Conservation (phyloP, 202 grass and related monocot genomes). For the Panicum virgatum region DNA sequence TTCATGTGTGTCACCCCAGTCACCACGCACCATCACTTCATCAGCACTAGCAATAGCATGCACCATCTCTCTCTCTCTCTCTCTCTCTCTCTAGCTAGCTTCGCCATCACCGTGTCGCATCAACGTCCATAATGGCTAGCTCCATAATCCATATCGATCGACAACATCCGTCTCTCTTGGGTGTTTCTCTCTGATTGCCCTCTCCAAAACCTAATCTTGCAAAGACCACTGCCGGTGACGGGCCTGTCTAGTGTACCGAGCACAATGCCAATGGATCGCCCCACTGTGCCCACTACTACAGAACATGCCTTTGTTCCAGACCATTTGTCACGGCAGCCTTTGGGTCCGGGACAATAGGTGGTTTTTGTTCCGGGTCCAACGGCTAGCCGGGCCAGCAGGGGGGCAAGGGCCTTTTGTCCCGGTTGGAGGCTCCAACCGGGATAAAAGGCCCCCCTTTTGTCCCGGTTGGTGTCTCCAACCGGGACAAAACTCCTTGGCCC, state of each 20-base stretch:
- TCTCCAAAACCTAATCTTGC: background rate
- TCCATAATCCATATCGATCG: no score
- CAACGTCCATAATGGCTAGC: background rate
- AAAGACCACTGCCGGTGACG: background rate
- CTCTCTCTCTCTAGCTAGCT: background rate
- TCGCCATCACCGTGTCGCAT: background rate
- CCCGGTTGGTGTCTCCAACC: no score
- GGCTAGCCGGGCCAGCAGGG: no score
- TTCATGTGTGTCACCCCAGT: background rate
- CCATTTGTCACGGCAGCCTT: no score
- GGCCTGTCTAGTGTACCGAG: background rate
- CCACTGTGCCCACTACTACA: no score
- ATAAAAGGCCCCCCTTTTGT: no score
- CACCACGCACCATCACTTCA: background rate
- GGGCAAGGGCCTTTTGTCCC: no score
- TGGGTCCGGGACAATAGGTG: no score
- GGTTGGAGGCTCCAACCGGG: no score
- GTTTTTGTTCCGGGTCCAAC: no score
- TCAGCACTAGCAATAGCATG: background rate
- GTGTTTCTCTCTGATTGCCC: background rate
- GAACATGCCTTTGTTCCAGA: no score
- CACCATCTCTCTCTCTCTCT: background rate
- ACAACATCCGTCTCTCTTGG: background rate
- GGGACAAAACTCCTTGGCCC: no score
- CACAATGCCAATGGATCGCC: background rate